Evolutionary conservation across 305 asterid species (phyloP).

Genomic region (Ilex paraguariensis): DNA sequence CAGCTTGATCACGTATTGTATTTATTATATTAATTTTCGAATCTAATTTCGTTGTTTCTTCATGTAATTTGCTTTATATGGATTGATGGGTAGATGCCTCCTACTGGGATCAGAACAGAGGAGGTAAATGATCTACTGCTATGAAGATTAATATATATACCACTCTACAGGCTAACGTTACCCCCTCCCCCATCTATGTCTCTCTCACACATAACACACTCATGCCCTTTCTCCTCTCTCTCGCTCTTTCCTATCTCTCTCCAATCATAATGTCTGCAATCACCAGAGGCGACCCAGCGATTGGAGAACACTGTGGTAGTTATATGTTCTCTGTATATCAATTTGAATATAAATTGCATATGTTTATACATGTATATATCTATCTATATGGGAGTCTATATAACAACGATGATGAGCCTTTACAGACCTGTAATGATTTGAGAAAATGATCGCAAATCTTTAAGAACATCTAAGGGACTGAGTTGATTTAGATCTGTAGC

Average conservation of each 20-base stretch:
- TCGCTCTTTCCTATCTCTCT: too few relatives aligned
- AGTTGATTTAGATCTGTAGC: slow-evolving; percentile 17
- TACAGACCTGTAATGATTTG: slow-evolving; percentile 39
- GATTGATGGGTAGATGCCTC: slow-evolving; percentile 59
- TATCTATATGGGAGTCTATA: not conserved
- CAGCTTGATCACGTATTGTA: slow-evolving; percentile 81
- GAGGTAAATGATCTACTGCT: not conserved
- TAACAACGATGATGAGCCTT: slow-evolving; percentile 21
- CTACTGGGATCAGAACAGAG: slow-evolving; percentile 33
- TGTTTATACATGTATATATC: not conserved
- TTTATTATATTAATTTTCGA: not conserved
- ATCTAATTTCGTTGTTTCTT: not conserved
- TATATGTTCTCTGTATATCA: too few relatives aligned
- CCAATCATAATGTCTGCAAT: too few relatives aligned
- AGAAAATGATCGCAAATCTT: slow-evolving; percentile 27
- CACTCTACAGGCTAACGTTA: too few relatives aligned
- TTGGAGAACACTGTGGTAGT: too few relatives aligned
- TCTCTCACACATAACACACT: too few relatives aligned
- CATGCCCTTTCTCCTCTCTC: too few relatives aligned
- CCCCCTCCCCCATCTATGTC: too few relatives aligned
- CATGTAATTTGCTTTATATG: not conserved
- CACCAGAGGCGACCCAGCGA: too few relatives aligned
- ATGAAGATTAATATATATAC: slow-evolving; percentile 57
- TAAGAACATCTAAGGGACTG: slow-evolving; percentile 39
- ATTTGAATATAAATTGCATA: too few relatives aligned